Conservation (phyloP, 208 protist genomes). For the Wallacemonas sp. region DNA sequence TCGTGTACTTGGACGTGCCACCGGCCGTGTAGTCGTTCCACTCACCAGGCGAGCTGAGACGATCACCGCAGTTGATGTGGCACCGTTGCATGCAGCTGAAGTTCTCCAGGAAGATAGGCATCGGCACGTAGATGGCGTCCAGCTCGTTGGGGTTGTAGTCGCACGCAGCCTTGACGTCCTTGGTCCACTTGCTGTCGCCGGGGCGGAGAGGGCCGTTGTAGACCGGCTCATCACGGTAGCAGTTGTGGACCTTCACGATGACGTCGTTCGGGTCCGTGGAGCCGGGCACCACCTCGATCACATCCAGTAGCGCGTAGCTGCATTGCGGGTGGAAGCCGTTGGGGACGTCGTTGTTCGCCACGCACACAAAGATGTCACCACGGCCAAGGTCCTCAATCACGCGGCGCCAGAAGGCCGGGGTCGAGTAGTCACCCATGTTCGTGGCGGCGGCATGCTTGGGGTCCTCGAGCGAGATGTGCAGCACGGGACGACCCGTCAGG, state of each 20-base stretch:
- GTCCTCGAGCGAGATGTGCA: conserved; percentile 79
- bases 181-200: conserved; percentile 48
- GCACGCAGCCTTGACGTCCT: conserved; percentile 42
- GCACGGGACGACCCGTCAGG: conserved; percentile 77
- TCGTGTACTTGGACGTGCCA: conserved; percentile 79
- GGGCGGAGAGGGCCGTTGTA: conserved; percentile 43
- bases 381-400: conserved; percentile 53
- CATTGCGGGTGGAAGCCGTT: conserved; percentile 74
- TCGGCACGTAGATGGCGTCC: conserved; percentile 61
- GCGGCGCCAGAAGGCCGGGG: conserved; percentile 66
- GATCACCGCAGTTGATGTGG: conserved; percentile 86
- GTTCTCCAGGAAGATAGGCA: conserved; percentile 73
- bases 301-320: conserved; percentile 75
- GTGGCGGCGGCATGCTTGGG: conserved; percentile 68
- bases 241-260: conserved; percentile 77
- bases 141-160: conserved; percentile 41
- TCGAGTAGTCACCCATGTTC: conserved; percentile 72
- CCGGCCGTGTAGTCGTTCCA: conserved; percentile 71
- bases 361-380: conserved; percentile 76
- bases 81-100: conserved; percentile 85
- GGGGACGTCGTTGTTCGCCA: conserved; percentile 50
- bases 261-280: conserved; percentile 52
- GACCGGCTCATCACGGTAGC: conserved; percentile 59
- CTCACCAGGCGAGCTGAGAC: conserved; percentile 63
- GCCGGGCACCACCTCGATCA: conserved; percentile 45